These are phyloP conservation scores for Zygoascus biomembranicola DNA, from an alignment of 805 yeast species.

Conservation along the genomic window DNA sequence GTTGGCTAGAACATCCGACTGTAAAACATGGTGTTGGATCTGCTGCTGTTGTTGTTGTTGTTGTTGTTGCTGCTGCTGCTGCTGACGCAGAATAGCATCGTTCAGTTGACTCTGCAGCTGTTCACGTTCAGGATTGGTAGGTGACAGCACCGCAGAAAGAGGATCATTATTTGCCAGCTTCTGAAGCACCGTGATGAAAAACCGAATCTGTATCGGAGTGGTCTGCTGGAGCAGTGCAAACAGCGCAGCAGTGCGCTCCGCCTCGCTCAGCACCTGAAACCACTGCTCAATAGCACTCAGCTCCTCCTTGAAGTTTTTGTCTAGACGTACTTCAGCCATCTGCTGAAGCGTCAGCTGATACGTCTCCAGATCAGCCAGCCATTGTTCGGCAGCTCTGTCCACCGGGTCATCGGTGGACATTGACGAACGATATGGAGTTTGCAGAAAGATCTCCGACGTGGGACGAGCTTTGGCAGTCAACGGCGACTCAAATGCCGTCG, in stretches of 20 bases:
- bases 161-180: conserved; percentile 23
- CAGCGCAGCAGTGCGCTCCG: conserved; percentile 33
- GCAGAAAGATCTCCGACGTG: conserved; percentile 19
- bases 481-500: conserved; percentile 15
- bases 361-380: conserved; percentile 28
- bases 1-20: not conserved
- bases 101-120: not conserved
- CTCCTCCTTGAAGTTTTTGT: conserved; percentile 27
- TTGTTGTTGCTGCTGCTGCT: not conserved
- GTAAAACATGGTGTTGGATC: not conserved
- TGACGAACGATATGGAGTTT: conserved; percentile 12
- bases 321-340: conserved; percentile 25
- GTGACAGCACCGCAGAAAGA: conserved; percentile 16
- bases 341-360: conserved; percentile 26
- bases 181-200: conserved; percentile 27
- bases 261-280: conserved; percentile 31
- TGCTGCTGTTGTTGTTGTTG: not conserved
- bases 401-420: conserved; percentile 8
- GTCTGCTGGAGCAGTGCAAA: conserved; percentile 30
- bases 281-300: conserved; percentile 32
- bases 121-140: conserved; percentile 11
- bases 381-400: conserved; percentile 24
- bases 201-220: conserved; percentile 27
- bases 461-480: conserved; percentile 17
- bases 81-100: not conserved